Evolutionary conservation across 2,329 filamentous ascomycete genomes (phyloP).

Genomic region (Diaporthe helianthi): DNA sequence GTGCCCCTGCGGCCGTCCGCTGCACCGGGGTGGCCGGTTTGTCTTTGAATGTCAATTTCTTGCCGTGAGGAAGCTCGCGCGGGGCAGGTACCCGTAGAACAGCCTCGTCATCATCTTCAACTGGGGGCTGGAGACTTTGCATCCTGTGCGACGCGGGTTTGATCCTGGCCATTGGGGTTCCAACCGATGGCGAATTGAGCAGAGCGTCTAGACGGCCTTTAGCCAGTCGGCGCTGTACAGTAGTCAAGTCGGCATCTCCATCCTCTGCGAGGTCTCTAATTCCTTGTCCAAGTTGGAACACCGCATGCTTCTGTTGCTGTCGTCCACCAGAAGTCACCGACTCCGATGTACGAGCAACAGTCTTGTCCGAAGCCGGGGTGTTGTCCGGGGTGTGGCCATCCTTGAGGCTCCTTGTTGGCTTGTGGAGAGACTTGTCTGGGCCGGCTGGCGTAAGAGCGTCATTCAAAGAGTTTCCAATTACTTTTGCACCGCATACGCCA

Average conservation of each 20-base stretch:
- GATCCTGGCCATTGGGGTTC: background rate
- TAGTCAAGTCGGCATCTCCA: conserved; percentile 2
- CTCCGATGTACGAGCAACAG: conserved; percentile 27
- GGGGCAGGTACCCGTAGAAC: background rate
- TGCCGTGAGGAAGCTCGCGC: conserved; percentile 8
- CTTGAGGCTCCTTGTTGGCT: background rate
- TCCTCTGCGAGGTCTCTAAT: conserved; percentile 32
- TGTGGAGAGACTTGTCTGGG: background rate
- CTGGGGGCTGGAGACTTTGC: background rate
- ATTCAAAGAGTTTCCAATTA: background rate
- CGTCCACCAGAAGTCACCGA: background rate
- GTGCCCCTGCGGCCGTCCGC: background rate
- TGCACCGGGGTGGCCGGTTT: background rate
- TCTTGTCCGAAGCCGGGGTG: background rate
- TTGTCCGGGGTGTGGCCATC: background rate
- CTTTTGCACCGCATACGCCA: background rate
- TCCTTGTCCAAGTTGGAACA: conserved; percentile 18
- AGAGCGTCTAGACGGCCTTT: conserved; percentile 27
- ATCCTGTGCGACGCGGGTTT: background rate
- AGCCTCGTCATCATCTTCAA: background rate
- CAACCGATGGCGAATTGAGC: conserved; percentile 28
- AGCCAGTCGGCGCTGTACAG: conserved; percentile 10
- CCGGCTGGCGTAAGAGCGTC: background rate
- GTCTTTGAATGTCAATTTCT: background rate
- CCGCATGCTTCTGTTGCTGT: background rate